phyloP scores from a whole-genome alignment of 768 basidiomycete genomes.

The Daedaleopsis nitida region DNA sequence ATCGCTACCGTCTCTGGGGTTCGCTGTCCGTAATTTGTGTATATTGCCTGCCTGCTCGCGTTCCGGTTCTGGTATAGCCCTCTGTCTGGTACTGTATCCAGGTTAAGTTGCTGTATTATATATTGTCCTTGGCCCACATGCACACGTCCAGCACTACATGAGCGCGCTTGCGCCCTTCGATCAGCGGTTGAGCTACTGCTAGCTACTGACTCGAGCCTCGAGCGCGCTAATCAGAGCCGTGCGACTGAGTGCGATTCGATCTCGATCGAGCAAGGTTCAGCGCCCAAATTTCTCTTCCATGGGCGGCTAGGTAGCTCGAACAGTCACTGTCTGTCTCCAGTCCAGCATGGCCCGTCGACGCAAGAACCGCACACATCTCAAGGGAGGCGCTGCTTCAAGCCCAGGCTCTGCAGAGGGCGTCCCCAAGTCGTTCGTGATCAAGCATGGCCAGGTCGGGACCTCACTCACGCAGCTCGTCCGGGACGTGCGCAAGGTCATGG shows the following conservation, averaged over 20 bases:
- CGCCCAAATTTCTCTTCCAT: background rate
- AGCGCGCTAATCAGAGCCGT: background rate
- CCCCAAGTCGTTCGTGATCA: conserved; percentile 96
- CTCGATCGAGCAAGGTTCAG: conserved; percentile 10
- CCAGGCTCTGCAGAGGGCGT: conserved; percentile 38
- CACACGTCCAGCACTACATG: background rate
- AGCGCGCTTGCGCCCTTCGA: background rate
- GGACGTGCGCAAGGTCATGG: conserved; percentile 95
- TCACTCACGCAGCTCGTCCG: conserved; percentile 88
- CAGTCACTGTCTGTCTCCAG: no score
- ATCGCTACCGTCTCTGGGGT: background rate
- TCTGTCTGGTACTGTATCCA: conserved; percentile 15
- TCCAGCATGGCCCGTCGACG: conserved; percentile 66
- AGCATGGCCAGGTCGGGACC: conserved; percentile 90
- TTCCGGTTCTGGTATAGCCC: conserved; percentile 2
- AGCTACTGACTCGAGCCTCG: no score
- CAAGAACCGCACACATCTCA: conserved; percentile 83
- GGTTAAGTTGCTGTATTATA: conserved; percentile 22
- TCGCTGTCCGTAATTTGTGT: conserved; percentile 10
- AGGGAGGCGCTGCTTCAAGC: conserved; percentile 45
- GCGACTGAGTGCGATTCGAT: conserved; percentile 2
- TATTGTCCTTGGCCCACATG: background rate
- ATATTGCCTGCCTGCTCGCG: conserved; percentile 7
- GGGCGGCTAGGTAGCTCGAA: background rate
- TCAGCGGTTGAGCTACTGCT: background rate